These are phyloP conservation scores for Conticribra guillardii DNA, from an alignment of 108 stramenopile species.

Conservation along the genomic window DNA sequence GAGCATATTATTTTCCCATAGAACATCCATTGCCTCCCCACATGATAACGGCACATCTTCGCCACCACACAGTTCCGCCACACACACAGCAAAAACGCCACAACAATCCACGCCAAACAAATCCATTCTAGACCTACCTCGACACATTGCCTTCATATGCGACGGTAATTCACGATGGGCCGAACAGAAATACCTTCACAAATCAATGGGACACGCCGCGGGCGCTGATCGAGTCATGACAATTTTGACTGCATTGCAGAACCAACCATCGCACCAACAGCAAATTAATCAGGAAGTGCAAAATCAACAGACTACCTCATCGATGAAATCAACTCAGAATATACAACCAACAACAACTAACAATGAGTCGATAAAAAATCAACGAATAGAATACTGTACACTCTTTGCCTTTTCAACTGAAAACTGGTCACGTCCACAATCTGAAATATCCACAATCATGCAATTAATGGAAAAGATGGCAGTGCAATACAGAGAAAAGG, in stretches of 20 bases:
- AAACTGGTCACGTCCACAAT: conserved; percentile 81
- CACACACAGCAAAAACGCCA: background rate
- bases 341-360: background rate
- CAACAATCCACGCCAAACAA: background rate
- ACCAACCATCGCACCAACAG: background rate
- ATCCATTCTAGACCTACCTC: conserved; percentile 25
- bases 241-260: conserved; percentile 37
- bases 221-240: conserved; percentile 68
- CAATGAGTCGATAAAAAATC: background rate
- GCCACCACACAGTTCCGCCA: background rate
- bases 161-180: conserved; percentile 89
- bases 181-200: conserved; percentile 36
- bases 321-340: background rate
- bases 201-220: conserved; percentile 56
- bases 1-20: no score
- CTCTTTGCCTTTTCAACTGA: conserved; percentile 93
- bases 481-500: conserved; percentile 40
- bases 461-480: conserved; percentile 62
- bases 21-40: no score
- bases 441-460: conserved; percentile 71
- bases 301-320: background rate
- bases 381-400: conserved; percentile 63
- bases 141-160: conserved; percentile 81
- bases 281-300: background rate
- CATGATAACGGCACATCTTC: no score